Conservation (phyloP, 352 stramenopile genomes). For the Phytophthora crassamura region DNA sequence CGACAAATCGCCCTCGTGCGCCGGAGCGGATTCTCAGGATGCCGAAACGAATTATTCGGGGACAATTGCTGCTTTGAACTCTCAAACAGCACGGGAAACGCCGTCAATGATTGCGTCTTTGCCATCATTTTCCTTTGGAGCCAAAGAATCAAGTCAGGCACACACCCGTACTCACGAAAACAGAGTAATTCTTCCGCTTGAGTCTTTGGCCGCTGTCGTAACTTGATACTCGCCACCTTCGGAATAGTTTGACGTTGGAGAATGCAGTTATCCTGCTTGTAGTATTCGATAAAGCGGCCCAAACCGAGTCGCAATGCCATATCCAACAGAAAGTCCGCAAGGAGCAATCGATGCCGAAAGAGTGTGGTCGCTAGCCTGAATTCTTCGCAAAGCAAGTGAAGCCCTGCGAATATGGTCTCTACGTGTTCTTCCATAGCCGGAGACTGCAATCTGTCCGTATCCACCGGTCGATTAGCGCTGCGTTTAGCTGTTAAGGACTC, state of each 20-base stretch:
- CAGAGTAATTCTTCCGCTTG: constrained; percentile 19
- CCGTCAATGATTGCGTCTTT: not conserved
- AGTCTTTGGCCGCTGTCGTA: not conserved
- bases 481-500: not conserved
- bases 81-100: constrained; percentile 42
- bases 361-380: constrained; percentile 57
- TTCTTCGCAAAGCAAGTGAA: constrained; percentile 82
- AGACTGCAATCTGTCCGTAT: not conserved
- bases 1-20: constrained; percentile 49
- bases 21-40: constrained; percentile 25
- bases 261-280: constrained; percentile 50
- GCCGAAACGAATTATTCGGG: constrained; percentile 2
- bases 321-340: constrained; percentile 48
- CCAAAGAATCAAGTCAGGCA: constrained; percentile 65
- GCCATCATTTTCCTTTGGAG: constrained; percentile 43
- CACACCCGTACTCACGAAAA: constrained; percentile 36
- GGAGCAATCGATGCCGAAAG: constrained; percentile 33
- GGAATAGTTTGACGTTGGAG: not conserved
- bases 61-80: constrained; percentile 2
- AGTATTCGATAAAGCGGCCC: constrained; percentile 56
- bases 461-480: not conserved
- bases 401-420: constrained; percentile 44
- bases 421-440: constrained; percentile 23
- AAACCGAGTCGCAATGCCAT: constrained; percentile 43
- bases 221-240: not conserved